These are phyloP conservation scores for Huntiella abstrusa DNA, from an alignment of 2,329 filamentous ascomycete genomes.

Conservation along the genomic window DNA sequence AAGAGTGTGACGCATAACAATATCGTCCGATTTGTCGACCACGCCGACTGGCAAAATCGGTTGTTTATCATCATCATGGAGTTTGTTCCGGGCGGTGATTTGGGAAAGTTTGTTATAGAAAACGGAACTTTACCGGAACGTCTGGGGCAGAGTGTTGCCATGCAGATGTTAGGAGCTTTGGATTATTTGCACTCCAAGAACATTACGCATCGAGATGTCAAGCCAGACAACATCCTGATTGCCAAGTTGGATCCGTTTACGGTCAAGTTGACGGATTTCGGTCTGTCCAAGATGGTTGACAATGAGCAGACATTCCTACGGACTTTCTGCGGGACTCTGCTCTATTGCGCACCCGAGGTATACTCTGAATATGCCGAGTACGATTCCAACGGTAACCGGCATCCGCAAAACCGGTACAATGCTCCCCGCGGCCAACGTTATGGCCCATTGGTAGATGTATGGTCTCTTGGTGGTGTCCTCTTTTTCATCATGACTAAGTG, in stretches of 20 bases:
- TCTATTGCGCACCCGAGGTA: slow-evolving; percentile 94
- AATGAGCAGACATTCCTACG: slow-evolving; percentile 81
- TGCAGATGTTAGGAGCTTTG: slow-evolving; percentile 63
- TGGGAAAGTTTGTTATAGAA: slow-evolving; percentile 52
- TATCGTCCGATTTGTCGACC: slow-evolving; percentile 81
- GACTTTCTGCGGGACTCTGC: slow-evolving; percentile 86
- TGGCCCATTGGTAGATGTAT: slow-evolving; percentile 82
- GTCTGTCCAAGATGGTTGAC: slow-evolving; percentile 82
- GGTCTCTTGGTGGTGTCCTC: slow-evolving; percentile 85
- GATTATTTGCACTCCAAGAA: slow-evolving; percentile 71
- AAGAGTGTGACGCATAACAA: slow-evolving; percentile 59
- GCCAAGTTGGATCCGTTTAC: slow-evolving; percentile 50
- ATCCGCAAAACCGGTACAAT: slow-evolving; percentile 29
- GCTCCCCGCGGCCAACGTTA: slow-evolving; percentile 44
- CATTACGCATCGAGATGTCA: slow-evolving; percentile 96
- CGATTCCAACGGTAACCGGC: slow-evolving; percentile 49
- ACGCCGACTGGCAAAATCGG: slow-evolving; percentile 61
- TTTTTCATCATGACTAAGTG: slow-evolving; percentile 67
- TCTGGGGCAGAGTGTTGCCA: slow-evolving; percentile 51
- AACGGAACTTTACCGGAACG: slow-evolving; percentile 45
- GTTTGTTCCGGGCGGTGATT: slow-evolving; percentile 62
- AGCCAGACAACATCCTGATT: slow-evolving; percentile 93
- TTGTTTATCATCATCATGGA: slow-evolving; percentile 98
- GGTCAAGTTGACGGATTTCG: slow-evolving; percentile 92
- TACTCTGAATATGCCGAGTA: slow-evolving; percentile 57